Percentiles rank a stretch among this genome's conserved stretches.
Conservation (phyloP, 257 asterid species). For the Marsdenia floribunda region DNA sequence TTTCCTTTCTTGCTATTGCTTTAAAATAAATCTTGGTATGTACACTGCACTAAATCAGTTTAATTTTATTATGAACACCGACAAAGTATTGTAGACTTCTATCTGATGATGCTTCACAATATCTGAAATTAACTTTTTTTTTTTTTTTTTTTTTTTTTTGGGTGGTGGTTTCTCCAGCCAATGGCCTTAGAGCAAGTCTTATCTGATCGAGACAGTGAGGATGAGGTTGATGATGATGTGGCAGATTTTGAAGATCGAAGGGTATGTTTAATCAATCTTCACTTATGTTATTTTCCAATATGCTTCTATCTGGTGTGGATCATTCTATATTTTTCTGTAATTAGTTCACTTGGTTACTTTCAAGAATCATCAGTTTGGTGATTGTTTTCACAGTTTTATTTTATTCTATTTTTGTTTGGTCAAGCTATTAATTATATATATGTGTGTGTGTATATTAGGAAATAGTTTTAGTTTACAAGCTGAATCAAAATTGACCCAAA, state of each 20-base stretch:
- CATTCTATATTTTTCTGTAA: neutral
- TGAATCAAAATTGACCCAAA: too few species aligned
- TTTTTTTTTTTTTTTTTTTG: conserved; percentile 7
- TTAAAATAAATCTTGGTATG: neutral
- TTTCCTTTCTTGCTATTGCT: neutral
- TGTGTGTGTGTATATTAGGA: too few species aligned
- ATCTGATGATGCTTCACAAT: conserved; percentile 13
- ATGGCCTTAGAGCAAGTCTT: conserved; percentile 95
- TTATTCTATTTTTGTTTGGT: too few species aligned
- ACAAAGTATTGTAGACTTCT: neutral
- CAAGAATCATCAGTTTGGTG: neutral
- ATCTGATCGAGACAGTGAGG: conserved; percentile 96
- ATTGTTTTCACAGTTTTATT: neutral
- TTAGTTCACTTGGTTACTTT: neutral
- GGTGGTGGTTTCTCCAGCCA: conserved; percentile 45
- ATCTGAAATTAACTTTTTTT: conserved; percentile 13
- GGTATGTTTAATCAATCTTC: conserved; percentile 41
- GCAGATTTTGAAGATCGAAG: conserved; percentile 98
- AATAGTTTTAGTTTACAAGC: too few species aligned
- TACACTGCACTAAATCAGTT: neutral
- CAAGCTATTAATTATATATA: too few species aligned
- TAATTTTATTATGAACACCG: neutral
- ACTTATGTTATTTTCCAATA: neutral
- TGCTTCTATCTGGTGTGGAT: neutral
- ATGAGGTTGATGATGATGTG: conserved; percentile 98